These are phyloP conservation scores for Mycena kentingensis DNA, from an alignment of 768 basidiomycete species.

Conservation along the genomic window DNA sequence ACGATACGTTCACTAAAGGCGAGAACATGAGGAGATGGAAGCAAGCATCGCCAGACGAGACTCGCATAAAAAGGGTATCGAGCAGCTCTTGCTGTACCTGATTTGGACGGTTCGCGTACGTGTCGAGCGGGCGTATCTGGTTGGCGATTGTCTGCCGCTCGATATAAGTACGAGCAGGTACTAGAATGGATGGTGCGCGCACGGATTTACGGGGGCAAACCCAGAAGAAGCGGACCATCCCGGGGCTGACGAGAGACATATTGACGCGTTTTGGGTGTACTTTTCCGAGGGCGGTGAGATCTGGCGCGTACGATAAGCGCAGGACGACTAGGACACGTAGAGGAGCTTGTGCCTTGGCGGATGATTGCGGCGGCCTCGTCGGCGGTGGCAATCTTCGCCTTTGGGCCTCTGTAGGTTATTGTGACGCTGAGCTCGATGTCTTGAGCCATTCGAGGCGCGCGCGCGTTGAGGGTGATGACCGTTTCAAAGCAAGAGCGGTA, in stretches of 20 bases:
- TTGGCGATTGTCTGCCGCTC: too few species aligned
- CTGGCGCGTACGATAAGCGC: conserved; percentile 13
- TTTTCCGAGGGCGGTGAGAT: conserved; percentile 39
- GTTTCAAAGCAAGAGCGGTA: conserved; percentile 61
- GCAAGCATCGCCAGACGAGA: neutral
- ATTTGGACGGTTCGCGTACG: too few species aligned
- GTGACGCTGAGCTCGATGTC: conserved; percentile 33
- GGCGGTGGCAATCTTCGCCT: conserved; percentile 14
- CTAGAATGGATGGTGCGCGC: conserved; percentile 1
- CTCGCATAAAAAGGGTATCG: neutral
- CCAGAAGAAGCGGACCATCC: conserved; percentile 31
- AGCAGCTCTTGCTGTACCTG: neutral
- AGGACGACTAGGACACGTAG: neutral
- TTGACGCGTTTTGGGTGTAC: conserved; percentile 42
- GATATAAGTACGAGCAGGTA: neutral
- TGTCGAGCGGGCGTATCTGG: too few species aligned
- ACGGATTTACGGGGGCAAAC: conserved; percentile 10
- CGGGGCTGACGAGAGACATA: conserved; percentile 34
- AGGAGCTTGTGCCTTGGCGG: conserved; percentile 16
- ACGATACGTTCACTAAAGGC: neutral
- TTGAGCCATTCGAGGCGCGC: conserved; percentile 10
- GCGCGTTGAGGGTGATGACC: conserved; percentile 5
- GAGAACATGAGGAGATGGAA: neutral
- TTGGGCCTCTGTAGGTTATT: conserved; percentile 19
- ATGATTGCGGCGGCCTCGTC: conserved; percentile 30